Conservation (phyloP, 2,329 filamentous ascomycete genomes). For the Neonectria punicea region DNA sequence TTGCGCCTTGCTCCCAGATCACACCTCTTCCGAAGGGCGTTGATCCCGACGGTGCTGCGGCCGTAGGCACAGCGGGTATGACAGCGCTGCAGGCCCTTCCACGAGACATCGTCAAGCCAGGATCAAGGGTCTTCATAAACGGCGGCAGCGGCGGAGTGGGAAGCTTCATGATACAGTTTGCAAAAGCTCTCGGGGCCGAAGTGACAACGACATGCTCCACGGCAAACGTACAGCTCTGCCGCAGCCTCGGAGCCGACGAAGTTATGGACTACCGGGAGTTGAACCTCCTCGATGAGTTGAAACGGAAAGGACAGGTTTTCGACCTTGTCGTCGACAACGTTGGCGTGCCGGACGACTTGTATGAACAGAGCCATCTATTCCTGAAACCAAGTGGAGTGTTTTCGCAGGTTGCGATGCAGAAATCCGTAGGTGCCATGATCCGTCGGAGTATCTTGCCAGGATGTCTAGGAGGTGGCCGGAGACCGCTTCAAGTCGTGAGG, state of each 20-base stretch:
- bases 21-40: no score
- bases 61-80: no score
- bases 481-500: slow-evolving; percentile 19
- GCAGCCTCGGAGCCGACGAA: slow-evolving; percentile 49
- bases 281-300: slow-evolving; percentile 29
- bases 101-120: slow-evolving; percentile 17
- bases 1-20: no score
- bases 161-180: slow-evolving; percentile 51
- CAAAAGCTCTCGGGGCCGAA: slow-evolving; percentile 46
- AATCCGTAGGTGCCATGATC: slow-evolving; percentile 1
- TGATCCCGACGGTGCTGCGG: no score
- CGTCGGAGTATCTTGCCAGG: slow-evolving; percentile 26
- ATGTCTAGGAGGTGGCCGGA: slow-evolving; percentile 27
- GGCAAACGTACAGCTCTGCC: slow-evolving; percentile 44
- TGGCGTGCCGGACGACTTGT: slow-evolving; percentile 31
- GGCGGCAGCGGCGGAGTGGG: slow-evolving; percentile 48
- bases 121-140: slow-evolving; percentile 43
- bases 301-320: slow-evolving; percentile 28
- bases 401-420: slow-evolving; percentile 33
- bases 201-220: slow-evolving; percentile 50
- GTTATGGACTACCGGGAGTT: slow-evolving; percentile 49
- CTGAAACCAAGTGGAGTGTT: slow-evolving; percentile 34
- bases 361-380: slow-evolving; percentile 30
- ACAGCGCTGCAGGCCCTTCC: slow-evolving; percentile 18
- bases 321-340: slow-evolving; percentile 45